Conservation (phyloP, 1,284 basidiomycete species). For the Coniferiporia sulphurascens region DNA sequence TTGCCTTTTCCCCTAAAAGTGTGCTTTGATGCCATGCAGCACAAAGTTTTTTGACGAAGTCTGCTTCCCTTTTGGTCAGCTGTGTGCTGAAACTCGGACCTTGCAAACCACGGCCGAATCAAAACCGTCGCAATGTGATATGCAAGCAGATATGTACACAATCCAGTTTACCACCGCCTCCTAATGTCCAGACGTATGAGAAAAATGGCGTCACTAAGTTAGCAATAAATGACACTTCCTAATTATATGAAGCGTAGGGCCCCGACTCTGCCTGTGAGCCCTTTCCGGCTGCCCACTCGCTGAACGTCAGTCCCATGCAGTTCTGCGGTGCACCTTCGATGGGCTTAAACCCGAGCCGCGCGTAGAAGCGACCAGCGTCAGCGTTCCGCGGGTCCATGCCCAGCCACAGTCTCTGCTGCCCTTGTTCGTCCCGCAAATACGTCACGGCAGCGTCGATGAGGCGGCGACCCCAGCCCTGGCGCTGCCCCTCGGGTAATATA, state of each 20-base stretch:
- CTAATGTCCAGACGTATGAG: too few relatives aligned
- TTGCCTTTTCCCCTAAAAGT: not conserved
- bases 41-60: not conserved
- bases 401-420: conserved; percentile 51
- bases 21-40: not conserved
- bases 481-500: conserved; percentile 53
- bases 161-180: too few relatives aligned
- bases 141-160: too few relatives aligned
- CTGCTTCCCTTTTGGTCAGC: too few relatives aligned
- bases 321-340: conserved; percentile 44
- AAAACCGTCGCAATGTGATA: too few relatives aligned
- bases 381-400: conserved; percentile 56
- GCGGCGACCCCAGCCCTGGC: conserved; percentile 57
- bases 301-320: conserved; percentile 38
- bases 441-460: conserved; percentile 49
- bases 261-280: not conserved
- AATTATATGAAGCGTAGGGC: not conserved
- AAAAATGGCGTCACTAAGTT: too few relatives aligned
- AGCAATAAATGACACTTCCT: not conserved
- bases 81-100: too few relatives aligned
- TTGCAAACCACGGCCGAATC: too few relatives aligned
- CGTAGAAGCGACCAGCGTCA: conserved; percentile 54
- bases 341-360: conserved; percentile 46
- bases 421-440: conserved; percentile 36
- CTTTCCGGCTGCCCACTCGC: not conserved